Conservation (phyloP, 2,329 filamentous ascomycete genomes). For the Botryotinia convoluta region DNA sequence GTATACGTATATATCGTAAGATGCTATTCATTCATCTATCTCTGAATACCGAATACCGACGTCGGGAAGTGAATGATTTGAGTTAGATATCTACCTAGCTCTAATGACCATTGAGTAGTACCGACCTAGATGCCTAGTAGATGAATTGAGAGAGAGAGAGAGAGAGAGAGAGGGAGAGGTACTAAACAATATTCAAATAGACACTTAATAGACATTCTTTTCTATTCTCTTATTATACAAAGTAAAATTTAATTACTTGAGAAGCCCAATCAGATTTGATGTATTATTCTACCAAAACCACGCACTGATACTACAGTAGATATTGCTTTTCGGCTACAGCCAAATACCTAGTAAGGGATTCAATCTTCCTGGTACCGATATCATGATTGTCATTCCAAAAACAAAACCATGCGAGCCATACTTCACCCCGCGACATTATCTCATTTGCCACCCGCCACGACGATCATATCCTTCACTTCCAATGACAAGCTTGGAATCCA, state of each 20-base stretch:
- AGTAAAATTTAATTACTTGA: background rate
- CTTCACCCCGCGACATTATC: constrained; percentile 1
- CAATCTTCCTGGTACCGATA: background rate
- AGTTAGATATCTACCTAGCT: background rate
- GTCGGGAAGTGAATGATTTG: background rate
- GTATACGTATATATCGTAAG: background rate
- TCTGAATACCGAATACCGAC: background rate
- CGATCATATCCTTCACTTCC: background rate
- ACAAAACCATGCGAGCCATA: background rate
- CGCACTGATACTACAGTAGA: background rate
- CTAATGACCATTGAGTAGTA: background rate
- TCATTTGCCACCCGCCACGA: background rate
- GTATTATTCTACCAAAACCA: background rate
- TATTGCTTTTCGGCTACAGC: background rate
- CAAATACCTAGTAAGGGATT: background rate
- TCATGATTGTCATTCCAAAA: background rate
- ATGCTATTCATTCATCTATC: no score
- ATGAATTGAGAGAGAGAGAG: background rate
- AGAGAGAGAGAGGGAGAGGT: background rate
- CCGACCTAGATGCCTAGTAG: background rate
- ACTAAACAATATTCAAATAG: background rate
- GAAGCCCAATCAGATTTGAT: background rate
- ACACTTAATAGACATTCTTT: background rate
- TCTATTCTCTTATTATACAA: background rate
- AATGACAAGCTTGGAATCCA: background rate